Base-by-base conservation (phyloP, 148 eudicot genomes). In the Vaccinium vitisidaea region DNA sequence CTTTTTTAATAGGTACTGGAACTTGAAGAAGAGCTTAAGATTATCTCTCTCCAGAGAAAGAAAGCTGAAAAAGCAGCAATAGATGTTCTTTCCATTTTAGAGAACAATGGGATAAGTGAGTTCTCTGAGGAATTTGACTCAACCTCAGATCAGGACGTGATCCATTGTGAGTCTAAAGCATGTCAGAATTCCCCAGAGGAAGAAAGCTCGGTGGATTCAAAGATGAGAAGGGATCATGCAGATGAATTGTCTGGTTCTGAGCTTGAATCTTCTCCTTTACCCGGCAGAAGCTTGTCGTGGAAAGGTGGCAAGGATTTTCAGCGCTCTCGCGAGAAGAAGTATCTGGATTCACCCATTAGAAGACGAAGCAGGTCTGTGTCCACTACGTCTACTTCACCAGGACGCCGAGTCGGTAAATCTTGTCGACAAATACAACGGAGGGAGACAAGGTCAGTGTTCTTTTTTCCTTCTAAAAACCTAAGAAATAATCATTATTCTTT, bases 61-160 rank as follows among this genome's bases (percentile, higher is more conserved):
- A 93, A 84, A 88, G 97, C 99, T 59, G 99, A 96, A 87, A 96
- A 89, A 88, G 95, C 99, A 81, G 89, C 95, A 70, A 84, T 83
- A 43, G 93, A 93, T 85, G 93, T 93, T 84, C 93, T 91, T 82
- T 87, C 95, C 46, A 91, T 93, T 79, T 83, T 96, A 77, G 94
- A 93, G 86, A 90, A 85, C 86, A 88, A 86, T 85, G 97, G 95
- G 56, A 78, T 90, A 67, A 88, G 84, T 86, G 98, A 92, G 76
- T 76, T 89, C 36, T 94, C 98, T 0, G 98, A 93, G 81, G 89
- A 84, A 48, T 89, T 84, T 86, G 90, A 92, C 83, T 93, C 95
- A 14, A 88, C 87, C 83, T 88, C 93, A 84, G 95, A 93, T 82
- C 84, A 90, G 70, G 98, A 92, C 14, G 91, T 86, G 81, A 86